These are phyloP conservation scores for Salvia miltiorrhiza DNA, from an alignment of 257 asterid genomes.

Conservation along the genomic window DNA sequence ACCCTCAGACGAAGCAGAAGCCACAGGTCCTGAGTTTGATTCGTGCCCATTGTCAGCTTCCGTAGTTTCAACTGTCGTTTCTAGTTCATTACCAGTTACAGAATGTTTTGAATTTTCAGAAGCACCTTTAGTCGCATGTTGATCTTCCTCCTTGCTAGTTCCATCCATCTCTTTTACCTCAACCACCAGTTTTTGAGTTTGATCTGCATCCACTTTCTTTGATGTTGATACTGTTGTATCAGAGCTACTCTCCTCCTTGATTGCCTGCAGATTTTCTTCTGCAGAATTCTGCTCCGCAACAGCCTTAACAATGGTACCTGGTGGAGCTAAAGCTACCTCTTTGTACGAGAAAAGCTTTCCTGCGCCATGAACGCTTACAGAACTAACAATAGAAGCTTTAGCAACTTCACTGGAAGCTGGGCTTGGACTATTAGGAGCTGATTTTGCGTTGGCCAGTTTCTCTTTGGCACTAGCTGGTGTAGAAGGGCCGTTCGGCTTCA, in stretches of 20 bases:
- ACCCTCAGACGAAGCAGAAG: constrained; percentile 24
- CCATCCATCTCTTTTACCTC: constrained; percentile 25
- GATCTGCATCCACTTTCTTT: constrained; percentile 34
- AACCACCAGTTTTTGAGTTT: constrained; percentile 25
- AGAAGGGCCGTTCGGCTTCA: constrained; percentile 40
- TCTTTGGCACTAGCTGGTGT: constrained; percentile 36
- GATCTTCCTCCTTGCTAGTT: constrained; percentile 32
- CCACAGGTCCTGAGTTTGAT: constrained; percentile 21
- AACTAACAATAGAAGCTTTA: constrained; percentile 48
- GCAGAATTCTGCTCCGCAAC: constrained; percentile 46
- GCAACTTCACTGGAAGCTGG: constrained; percentile 43
- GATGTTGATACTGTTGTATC: constrained; percentile 18
- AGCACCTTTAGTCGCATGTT: constrained; percentile 15
- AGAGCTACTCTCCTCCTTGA: constrained; percentile 25
- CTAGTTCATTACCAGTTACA: constrained; percentile 20
- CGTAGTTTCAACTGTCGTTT: constrained; percentile 27
- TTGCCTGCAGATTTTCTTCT: constrained; percentile 30
- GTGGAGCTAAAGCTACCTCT: constrained; percentile 89
- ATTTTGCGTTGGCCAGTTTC: constrained; percentile 41
- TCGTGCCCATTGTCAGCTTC: constrained; percentile 20
- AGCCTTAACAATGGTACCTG: constrained; percentile 82
- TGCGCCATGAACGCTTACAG: constrained; percentile 64
- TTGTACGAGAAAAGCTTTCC: constrained; percentile 82
- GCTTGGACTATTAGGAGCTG: constrained; percentile 53
- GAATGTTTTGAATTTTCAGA: constrained; percentile 32